Evolutionary conservation across 176 grass and related monocot genomes (phyloP).

Genomic region (Guadua angustifolia): DNA sequence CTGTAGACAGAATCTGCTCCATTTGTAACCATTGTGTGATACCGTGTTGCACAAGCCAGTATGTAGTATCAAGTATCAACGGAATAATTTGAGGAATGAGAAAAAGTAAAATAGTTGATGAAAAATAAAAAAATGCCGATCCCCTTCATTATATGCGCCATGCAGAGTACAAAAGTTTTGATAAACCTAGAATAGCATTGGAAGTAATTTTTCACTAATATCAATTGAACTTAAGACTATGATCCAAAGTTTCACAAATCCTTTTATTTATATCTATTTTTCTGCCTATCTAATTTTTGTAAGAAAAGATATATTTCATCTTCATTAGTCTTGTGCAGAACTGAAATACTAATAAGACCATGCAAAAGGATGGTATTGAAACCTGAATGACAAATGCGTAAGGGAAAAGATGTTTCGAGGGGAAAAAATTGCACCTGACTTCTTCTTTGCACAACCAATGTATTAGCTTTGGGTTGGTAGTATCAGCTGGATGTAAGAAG

Average conservation of each 20-base stretch:
- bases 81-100: constrained; percentile 11
- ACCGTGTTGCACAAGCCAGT: neutral
- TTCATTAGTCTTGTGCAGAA: neutral
- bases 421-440: constrained; percentile 62
- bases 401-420: constrained; percentile 28
- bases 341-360: constrained; percentile 19
- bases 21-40: neutral
- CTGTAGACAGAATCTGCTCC: constrained; percentile 18
- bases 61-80: constrained; percentile 11
- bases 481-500: constrained; percentile 93
- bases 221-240: neutral
- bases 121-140: neutral
- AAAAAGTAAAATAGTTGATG: neutral
- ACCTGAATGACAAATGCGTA: constrained; percentile 24
- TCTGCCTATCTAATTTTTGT: neutral
- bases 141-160: neutral
- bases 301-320: constrained; percentile 13
- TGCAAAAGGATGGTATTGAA: constrained; percentile 22
- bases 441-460: constrained; percentile 92
- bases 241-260: neutral
- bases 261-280: constrained; percentile 11
- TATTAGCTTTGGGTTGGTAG: constrained; percentile 73
- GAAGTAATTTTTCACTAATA: neutral
- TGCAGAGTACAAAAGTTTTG: neutral
- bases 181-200: constrained; percentile 6